Conservation (phyloP, 208 protist species). For the Leishmania aethiopica region DNA sequence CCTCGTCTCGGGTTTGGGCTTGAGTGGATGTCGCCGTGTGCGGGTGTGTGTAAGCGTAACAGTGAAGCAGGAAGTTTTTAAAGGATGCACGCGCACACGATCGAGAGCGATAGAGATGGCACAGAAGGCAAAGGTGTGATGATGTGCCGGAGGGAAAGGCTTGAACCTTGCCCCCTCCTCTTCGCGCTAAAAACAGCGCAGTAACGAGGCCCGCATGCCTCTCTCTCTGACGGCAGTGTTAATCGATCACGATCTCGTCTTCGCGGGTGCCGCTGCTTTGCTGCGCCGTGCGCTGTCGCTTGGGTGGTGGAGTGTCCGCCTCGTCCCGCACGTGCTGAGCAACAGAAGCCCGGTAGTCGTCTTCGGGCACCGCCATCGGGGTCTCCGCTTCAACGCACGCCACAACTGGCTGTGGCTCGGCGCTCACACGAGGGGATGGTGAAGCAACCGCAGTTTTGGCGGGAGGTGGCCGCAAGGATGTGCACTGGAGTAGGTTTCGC, state of each 20-base stretch:
- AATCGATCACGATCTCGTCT: conserved; percentile 29
- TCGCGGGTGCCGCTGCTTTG: conserved; percentile 6
- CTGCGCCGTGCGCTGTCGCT: conserved; percentile 16
- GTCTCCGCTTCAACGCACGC: not conserved
- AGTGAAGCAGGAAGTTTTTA: not conserved
- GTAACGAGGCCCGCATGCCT: not conserved
- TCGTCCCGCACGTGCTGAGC: not conserved
- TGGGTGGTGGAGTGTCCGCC: not conserved
- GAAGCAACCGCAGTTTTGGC: not conserved
- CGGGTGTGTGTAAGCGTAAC: not conserved
- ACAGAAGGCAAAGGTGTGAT: not conserved
- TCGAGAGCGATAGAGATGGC: not conserved
- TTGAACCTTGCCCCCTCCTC: not conserved
- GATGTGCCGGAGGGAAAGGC: not conserved
- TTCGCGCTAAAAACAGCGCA: not conserved
- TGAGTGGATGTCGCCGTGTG: not conserved
- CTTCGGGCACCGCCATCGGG: not conserved
- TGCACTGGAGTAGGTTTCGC: conserved; percentile 16
- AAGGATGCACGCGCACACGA: not conserved
- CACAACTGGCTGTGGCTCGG: not conserved
- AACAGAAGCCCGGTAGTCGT: not conserved
- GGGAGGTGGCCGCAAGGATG: not conserved
- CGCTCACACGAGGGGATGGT: not conserved
- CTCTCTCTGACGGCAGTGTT: not conserved
- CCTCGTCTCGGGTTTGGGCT: not conserved